Conservation (phyloP, 169 alveolate genomes). For the Eimeria praecox region DNA sequence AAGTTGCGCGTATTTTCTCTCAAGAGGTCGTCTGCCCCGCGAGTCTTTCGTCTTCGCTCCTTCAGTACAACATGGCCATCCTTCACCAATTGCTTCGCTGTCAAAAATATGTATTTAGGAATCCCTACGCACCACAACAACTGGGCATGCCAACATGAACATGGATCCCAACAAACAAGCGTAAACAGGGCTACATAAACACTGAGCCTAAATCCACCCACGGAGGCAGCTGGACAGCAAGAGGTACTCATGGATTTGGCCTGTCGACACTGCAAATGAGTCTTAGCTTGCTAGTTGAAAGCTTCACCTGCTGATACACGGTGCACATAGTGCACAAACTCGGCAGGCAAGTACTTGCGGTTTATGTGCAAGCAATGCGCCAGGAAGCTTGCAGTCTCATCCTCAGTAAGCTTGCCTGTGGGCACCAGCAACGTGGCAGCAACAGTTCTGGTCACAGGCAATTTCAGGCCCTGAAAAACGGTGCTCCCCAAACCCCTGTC, state of each 20-base stretch:
- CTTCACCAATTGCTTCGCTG: slow-evolving; percentile 73
- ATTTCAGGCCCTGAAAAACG: neutral
- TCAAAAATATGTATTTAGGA: slow-evolving; percentile 80
- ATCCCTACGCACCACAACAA: slow-evolving; percentile 55
- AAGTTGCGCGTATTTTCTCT: slow-evolving; percentile 66
- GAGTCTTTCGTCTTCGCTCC: slow-evolving; percentile 50
- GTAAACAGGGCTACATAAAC: no score
- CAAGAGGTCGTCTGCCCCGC: neutral
- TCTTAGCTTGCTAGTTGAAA: neutral
- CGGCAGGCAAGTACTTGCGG: slow-evolving; percentile 81
- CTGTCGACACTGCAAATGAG: neutral
- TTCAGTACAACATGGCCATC: slow-evolving; percentile 77
- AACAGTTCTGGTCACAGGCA: neutral
- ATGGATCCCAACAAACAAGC: neutral
- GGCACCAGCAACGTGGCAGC: neutral
- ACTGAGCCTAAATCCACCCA: neutral
- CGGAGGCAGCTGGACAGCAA: neutral
- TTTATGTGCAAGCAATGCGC: slow-evolving; percentile 83
- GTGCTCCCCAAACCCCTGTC: neutral
- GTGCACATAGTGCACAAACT: slow-evolving; percentile 86
- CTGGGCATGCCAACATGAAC: neutral
- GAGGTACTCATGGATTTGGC: neutral
- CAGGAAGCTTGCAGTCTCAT: slow-evolving; percentile 86
- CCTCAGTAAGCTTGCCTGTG: slow-evolving; percentile 75
- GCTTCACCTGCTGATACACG: slow-evolving; percentile 82